Evolutionary conservation across 2,329 filamentous ascomycete species (phyloP).

Genomic region (Clathrospora elynae): DNA sequence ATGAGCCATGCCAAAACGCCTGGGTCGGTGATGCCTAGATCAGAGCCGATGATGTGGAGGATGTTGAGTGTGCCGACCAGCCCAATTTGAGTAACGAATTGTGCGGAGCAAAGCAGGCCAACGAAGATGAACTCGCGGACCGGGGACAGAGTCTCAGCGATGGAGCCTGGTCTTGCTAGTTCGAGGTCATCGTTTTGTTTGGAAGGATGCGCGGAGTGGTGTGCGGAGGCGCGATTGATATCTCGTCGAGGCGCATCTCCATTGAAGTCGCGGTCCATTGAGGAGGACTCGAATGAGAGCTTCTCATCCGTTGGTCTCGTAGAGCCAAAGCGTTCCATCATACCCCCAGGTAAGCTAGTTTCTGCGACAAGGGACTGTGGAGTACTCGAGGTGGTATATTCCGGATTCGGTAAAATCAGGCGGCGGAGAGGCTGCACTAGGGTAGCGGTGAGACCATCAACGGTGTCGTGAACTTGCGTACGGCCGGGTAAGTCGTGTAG

Average conservation of each 20-base stretch:
- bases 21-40: conserved; percentile 47
- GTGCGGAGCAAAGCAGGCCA: conserved; percentile 32
- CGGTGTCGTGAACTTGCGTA: too few species aligned
- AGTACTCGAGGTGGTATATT: too few species aligned
- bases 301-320: background rate
- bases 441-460: too few species aligned
- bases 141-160: conserved; percentile 28
- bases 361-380: too few species aligned
- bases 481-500: too few species aligned
- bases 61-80: conserved; percentile 47
- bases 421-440: too few species aligned
- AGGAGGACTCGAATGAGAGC: background rate
- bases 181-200: conserved; percentile 15
- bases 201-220: background rate
- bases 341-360: too few species aligned
- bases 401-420: too few species aligned
- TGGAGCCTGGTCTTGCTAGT: conserved; percentile 27
- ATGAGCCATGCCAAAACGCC: conserved; percentile 56
- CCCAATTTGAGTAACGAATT: conserved; percentile 50
- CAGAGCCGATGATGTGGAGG: conserved; percentile 51
- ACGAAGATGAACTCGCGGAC: conserved; percentile 36
- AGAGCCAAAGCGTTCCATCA: background rate
- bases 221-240: background rate
- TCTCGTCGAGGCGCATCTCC: background rate
- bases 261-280: background rate